Conservation (phyloP, 1,284 basidiomycete genomes). For the Cutaneotrichosporon sp. region DNA sequence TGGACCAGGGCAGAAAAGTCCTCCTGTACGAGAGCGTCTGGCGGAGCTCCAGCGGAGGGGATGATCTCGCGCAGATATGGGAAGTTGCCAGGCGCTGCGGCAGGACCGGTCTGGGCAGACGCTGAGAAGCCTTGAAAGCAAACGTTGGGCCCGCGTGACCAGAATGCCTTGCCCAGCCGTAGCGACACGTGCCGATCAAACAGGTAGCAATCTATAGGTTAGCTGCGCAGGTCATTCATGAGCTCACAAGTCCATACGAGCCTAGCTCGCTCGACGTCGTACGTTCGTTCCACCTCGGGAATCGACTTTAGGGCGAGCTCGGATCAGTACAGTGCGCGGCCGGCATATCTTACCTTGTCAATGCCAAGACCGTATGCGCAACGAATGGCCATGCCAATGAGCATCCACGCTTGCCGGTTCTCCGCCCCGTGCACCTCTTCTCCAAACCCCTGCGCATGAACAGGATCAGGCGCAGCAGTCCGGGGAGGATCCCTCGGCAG, state of each 20-base stretch:
- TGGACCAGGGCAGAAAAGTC: conserved; percentile 44
- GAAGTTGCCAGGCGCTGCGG: conserved; percentile 42
- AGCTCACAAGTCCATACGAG: conserved; percentile 46
- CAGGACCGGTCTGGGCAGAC: conserved; percentile 43
- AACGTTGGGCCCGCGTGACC: conserved; percentile 46
- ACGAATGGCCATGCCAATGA: conserved; percentile 44
- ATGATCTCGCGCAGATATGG: conserved; percentile 37
- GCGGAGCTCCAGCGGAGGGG: conserved; percentile 3
- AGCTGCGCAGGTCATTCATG: background rate
- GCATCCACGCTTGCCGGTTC: conserved; percentile 46
- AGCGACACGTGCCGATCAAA: conserved; percentile 30
- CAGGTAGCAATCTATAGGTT: conserved; percentile 1
- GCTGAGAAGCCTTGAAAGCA: conserved; percentile 47
- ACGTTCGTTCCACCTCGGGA: conserved; percentile 32
- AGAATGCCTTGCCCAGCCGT: conserved; percentile 47
- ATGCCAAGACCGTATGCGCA: conserved; percentile 43
- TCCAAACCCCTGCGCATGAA: conserved; percentile 29
- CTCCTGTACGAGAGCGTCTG: conserved; percentile 28
- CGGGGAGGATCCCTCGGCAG: conserved; percentile 39
- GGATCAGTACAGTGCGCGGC: background rate
- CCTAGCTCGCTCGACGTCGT: conserved; percentile 39
- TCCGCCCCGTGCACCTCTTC: conserved; percentile 42
- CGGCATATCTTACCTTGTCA: conserved; percentile 32
- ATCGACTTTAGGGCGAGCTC: conserved; percentile 34
- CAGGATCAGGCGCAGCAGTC: conserved; percentile 17